Evolutionary conservation across 371 early-diverging fungal species (phyloP).

Genomic region (Pancytospora epiphaga): DNA sequence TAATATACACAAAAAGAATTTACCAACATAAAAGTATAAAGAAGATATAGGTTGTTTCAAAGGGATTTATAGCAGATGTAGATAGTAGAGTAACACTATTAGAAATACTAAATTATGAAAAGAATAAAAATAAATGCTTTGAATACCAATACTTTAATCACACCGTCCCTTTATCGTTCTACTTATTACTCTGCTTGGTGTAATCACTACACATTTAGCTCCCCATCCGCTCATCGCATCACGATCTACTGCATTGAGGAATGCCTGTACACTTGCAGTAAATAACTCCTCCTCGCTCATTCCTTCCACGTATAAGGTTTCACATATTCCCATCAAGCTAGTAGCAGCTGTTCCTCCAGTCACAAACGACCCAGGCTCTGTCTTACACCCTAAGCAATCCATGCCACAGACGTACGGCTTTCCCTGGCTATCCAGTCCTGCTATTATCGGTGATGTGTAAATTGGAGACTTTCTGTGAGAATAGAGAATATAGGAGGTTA

Average conservation of each 20-base stretch:
- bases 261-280: conserved; percentile 82
- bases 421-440: conserved; percentile 72
- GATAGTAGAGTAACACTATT: too few relatives aligned
- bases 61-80: too few relatives aligned
- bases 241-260: conserved; percentile 90
- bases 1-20: too few relatives aligned
- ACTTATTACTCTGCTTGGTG: conserved; percentile 22
- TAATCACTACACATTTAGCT: conserved; percentile 64
- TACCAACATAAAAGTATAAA: too few relatives aligned
- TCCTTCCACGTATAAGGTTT: conserved; percentile 87
- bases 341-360: conserved; percentile 80
- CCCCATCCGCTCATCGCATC: conserved; percentile 97
- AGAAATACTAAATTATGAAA: too few relatives aligned
- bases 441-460: conserved; percentile 82
- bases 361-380: conserved; percentile 83
- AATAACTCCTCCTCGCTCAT: conserved; percentile 91
- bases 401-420: conserved; percentile 80
- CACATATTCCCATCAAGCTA: conserved; percentile 89
- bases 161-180: conserved; percentile 54
- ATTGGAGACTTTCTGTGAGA: conserved; percentile 82
- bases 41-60: too few relatives aligned
- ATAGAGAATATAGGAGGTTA: conserved; percentile 91
- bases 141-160: too few relatives aligned
- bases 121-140: too few relatives aligned
- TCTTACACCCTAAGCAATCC: conserved; percentile 91